phyloP scores from a whole-genome alignment of 495 filamentous ascomycete genomes.

The Xylaria acuta region DNA sequence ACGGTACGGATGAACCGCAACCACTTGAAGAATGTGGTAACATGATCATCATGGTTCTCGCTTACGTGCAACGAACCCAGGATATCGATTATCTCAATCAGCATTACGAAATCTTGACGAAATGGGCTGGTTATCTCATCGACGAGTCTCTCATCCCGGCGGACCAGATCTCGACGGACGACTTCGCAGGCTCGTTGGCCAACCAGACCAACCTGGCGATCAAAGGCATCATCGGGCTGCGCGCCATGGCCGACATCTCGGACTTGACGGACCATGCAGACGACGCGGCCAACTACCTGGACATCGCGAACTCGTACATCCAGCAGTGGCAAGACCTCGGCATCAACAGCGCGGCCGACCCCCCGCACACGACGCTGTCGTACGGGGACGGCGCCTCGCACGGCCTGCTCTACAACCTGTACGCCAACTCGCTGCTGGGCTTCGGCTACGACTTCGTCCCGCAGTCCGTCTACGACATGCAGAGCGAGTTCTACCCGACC shows the following conservation, averaged over 20 bases:
- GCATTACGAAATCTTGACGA: constrained; percentile 78
- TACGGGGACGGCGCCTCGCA: constrained; percentile 52
- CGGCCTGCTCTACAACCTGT: constrained; percentile 87
- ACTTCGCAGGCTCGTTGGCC: constrained; percentile 88
- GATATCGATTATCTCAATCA: constrained; percentile 50
- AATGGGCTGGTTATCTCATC: constrained; percentile 88
- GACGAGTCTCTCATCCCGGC: constrained; percentile 80
- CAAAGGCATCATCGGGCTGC: constrained; percentile 94
- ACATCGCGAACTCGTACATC: constrained; percentile 75
- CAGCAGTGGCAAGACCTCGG: constrained; percentile 75
- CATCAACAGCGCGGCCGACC: constrained; percentile 69
- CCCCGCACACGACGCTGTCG: constrained; percentile 75
- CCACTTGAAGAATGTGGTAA: constrained; percentile 96
- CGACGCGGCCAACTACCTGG: constrained; percentile 67
- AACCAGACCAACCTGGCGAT: constrained; percentile 93
- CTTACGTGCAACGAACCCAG: constrained; percentile 54
- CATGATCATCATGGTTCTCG: constrained; percentile 90
- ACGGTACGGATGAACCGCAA: constrained; percentile 88
- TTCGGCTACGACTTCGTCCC: constrained; percentile 69
- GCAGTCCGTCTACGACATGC: constrained; percentile 75
- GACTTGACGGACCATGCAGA: constrained; percentile 63
- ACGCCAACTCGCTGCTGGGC: constrained; percentile 75
- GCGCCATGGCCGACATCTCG: constrained; percentile 85
- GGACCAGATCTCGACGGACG: constrained; percentile 89
- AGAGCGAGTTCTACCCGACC: constrained; percentile 80